These are phyloP conservation scores for Kalmanozyma brasiliensis DNA, from an alignment of 1,284 basidiomycete species.

Conservation along the genomic window DNA sequence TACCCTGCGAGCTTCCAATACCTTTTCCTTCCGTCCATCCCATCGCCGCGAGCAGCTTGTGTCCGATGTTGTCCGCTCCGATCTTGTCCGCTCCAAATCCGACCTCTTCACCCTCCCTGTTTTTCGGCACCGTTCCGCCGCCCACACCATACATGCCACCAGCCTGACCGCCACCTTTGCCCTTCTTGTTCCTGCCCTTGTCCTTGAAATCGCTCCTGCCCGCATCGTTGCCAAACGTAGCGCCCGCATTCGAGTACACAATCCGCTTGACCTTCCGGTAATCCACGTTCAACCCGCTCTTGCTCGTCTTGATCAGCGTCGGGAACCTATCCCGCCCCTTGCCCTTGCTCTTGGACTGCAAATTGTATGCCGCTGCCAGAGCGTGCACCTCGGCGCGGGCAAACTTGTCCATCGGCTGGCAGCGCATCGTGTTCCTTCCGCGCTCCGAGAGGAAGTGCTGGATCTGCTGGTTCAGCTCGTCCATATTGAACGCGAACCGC, in stretches of 20 bases:
- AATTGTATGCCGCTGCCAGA: slow-evolving; percentile 60
- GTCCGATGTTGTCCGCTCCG: slow-evolving; percentile 65
- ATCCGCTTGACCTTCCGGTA: slow-evolving; percentile 50
- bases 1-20: slow-evolving; percentile 59
- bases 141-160: slow-evolving; percentile 38
- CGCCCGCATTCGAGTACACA: slow-evolving; percentile 41
- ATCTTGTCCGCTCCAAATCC: slow-evolving; percentile 64
- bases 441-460: slow-evolving; percentile 50
- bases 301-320: slow-evolving; percentile 62
- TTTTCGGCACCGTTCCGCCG: slow-evolving; percentile 46
- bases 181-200: slow-evolving; percentile 28
- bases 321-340: slow-evolving; percentile 58
- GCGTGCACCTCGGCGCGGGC: slow-evolving; percentile 64
- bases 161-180: slow-evolving; percentile 13
- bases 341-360: slow-evolving; percentile 59
- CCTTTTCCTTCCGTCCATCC: slow-evolving; percentile 65
- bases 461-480: slow-evolving; percentile 59
- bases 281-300: slow-evolving; percentile 47
- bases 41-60: slow-evolving; percentile 63
- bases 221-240: slow-evolving; percentile 47
- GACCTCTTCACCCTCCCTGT: slow-evolving; percentile 63
- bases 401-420: slow-evolving; percentile 66
- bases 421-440: slow-evolving; percentile 56
- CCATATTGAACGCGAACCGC: slow-evolving; percentile 51
- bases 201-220: slow-evolving; percentile 38